These are phyloP conservation scores for Paramecium biaurelia DNA, from an alignment of 73 alveolate species.

Conservation along the genomic window DNA sequence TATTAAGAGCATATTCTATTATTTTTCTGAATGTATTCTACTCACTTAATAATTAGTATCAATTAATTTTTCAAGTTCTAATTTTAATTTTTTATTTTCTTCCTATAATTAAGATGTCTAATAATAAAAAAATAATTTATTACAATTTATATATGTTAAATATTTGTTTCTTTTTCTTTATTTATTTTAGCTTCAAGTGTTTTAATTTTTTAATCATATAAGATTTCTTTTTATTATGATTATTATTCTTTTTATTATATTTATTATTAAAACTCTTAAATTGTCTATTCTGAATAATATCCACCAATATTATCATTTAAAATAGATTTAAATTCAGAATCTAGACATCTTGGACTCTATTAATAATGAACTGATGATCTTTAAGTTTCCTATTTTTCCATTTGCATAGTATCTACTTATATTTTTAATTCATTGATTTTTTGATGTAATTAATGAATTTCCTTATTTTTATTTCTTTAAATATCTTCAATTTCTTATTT, in stretches of 20 bases:
- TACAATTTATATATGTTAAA: background rate
- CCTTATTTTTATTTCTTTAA: background rate
- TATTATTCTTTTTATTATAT: background rate
- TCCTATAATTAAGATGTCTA: background rate
- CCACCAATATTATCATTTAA: background rate
- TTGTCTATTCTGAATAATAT: background rate
- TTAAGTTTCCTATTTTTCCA: background rate
- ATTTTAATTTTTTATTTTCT: background rate
- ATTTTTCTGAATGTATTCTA: background rate
- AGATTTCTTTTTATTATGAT: background rate
- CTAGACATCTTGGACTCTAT: slow-evolving; percentile 22
- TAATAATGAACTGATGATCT: background rate
- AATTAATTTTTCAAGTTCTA: background rate
- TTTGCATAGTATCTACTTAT: background rate
- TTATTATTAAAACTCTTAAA: background rate
- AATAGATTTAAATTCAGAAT: background rate
- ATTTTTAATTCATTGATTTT: background rate
- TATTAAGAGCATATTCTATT: background rate
- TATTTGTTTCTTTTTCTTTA: background rate
- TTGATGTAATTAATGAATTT: background rate
- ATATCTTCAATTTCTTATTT: background rate
- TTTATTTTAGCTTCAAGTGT: background rate
- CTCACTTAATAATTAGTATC: background rate
- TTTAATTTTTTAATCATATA: background rate
- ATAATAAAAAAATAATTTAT: background rate